Percentiles rank a stretch among this genome's conserved stretches.
Conservation (phyloP, 306 rosid genomes). For the Lagenaria siceraria region DNA sequence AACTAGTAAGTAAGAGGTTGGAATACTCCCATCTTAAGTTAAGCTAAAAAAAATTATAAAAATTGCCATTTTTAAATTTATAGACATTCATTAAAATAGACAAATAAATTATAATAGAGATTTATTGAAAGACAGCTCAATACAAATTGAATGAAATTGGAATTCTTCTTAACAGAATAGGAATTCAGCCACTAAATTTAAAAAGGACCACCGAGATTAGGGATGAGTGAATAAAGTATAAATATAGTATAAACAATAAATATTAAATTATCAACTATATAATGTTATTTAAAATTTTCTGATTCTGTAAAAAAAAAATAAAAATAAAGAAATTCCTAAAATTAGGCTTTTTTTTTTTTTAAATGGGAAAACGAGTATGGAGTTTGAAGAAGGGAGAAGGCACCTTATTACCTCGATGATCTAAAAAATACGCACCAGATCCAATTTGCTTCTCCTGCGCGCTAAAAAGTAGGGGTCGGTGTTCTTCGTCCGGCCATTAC, state of each 20-base stretch:
- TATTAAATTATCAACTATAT: no score
- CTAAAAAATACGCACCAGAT: background rate
- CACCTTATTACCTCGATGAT: background rate
- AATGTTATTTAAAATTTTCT: no score
- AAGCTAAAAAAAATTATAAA: no score
- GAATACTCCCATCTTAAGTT: no score
- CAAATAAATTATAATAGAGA: no score
- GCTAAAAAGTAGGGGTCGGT: conserved; percentile 8
- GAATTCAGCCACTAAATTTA: background rate
- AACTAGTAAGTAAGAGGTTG: no score
- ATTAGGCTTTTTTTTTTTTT: no score
- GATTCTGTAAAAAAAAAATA: background rate
- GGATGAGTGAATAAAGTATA: background rate
- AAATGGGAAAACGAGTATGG: background rate
- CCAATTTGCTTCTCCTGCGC: conserved; percentile 11
- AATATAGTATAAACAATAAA: background rate
- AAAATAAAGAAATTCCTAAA: no score
- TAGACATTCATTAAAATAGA: no score
- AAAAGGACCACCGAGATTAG: background rate
- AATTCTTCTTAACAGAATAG: background rate
- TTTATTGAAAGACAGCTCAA: no score
- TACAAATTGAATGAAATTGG: background rate
- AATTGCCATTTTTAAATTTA: no score
- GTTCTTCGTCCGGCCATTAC: background rate
- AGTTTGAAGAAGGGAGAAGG: no score